These are phyloP conservation scores for Zopfia rhizophila DNA, from an alignment of 2,329 filamentous ascomycete species.

Conservation along the genomic window DNA sequence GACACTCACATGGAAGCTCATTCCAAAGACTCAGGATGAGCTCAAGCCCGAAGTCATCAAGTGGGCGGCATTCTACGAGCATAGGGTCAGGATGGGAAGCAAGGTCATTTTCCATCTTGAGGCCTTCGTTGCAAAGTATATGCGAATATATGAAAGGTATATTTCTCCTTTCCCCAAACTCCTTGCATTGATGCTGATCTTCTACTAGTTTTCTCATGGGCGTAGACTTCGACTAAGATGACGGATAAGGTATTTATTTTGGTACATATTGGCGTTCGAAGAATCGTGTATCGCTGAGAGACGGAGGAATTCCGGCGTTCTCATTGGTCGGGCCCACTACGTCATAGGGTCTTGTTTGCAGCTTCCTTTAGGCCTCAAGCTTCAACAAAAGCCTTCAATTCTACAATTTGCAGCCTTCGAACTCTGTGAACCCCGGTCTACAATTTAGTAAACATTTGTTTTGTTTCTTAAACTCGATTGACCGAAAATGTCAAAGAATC, in stretches of 20 bases:
- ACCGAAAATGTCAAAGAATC: constrained; percentile 60
- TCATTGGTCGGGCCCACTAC: constrained; percentile 17
- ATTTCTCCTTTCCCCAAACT: constrained; percentile 24
- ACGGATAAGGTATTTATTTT: too few species aligned
- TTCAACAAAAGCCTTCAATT: not conserved
- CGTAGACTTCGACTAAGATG: constrained; percentile 61
- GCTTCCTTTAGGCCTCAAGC: too few species aligned
- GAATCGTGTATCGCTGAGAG: not conserved
- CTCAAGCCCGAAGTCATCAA: constrained; percentile 92
- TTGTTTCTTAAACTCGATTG: not conserved
- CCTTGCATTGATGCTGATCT: constrained; percentile 13
- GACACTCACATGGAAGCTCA: constrained; percentile 92
- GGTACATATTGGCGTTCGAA: too few species aligned
- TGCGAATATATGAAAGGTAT: constrained; percentile 93
- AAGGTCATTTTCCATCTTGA: constrained; percentile 99
- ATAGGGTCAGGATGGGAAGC: constrained; percentile 87
- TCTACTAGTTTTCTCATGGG: constrained; percentile 72
- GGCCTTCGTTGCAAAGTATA: constrained; percentile 98
- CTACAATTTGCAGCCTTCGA: not conserved
- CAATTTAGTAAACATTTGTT: not conserved
- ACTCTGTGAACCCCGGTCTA: not conserved
- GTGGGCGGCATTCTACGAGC: constrained; percentile 98
- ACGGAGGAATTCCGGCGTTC: constrained; percentile 11
- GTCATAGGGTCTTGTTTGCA: constrained; percentile 16
- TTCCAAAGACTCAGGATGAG: constrained; percentile 85